Conservation (phyloP, 2,329 filamentous ascomycete species). For the Claviceps quebecensis region DNA sequence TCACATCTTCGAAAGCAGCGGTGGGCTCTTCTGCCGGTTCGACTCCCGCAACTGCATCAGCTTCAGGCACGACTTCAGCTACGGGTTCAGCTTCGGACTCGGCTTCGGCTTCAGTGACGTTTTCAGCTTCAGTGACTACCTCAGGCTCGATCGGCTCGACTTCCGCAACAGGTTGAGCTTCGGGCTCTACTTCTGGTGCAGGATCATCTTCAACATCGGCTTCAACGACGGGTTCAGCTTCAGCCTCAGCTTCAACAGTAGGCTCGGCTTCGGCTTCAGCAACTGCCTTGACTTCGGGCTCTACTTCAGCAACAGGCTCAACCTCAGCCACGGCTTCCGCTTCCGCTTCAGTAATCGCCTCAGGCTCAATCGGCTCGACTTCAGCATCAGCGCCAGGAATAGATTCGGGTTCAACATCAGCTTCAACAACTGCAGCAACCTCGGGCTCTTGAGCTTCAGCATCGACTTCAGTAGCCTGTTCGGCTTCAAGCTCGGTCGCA, state of each 20-base stretch:
- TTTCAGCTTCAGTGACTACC: not conserved
- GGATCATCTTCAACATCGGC: not conserved
- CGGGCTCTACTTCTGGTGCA: not conserved
- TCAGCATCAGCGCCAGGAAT: not conserved
- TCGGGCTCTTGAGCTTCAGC: not conserved
- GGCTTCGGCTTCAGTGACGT: not conserved
- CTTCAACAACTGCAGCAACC: not conserved
- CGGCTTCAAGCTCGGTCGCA: not conserved
- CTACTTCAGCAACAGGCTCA: constrained; percentile 2
- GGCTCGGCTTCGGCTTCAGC: not conserved
- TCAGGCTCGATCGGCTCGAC: not conserved
- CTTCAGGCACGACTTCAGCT: not conserved
- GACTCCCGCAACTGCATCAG: not conserved
- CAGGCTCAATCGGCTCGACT: not conserved
- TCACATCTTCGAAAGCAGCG: not conserved
- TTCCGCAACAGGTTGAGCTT: not conserved
- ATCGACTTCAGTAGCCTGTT: not conserved
- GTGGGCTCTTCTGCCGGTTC: not conserved
- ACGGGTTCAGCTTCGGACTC: not conserved
- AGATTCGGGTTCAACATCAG: not conserved
- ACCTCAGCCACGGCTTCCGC: not conserved
- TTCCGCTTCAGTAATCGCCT: not conserved
- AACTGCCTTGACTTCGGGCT: not conserved
- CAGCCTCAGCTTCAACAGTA: not conserved
- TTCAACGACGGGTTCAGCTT: not conserved